Conservation (phyloP, 1,139 yeast genomes). For the Pichia sp. region DNA sequence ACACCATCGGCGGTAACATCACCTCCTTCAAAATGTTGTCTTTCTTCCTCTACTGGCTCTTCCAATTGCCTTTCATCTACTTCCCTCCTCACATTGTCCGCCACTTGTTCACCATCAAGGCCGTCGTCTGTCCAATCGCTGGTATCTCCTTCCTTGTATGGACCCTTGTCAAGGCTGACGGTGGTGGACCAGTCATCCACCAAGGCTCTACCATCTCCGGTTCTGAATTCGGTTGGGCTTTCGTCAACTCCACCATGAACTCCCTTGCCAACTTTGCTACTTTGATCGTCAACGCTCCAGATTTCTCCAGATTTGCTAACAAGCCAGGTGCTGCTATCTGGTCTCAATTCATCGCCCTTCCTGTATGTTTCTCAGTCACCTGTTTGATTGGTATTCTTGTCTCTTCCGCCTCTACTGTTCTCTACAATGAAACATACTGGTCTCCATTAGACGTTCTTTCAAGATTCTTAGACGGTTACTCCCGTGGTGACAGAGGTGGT, state of each 20-base stretch:
- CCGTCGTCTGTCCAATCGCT: conserved; percentile 73
- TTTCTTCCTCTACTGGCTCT: conserved; percentile 77
- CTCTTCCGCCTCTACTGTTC: conserved; percentile 71
- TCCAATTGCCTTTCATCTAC: conserved; percentile 74
- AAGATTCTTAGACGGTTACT: conserved; percentile 56
- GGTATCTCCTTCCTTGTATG: conserved; percentile 78
- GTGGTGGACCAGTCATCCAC: conserved; percentile 67
- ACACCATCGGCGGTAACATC: conserved; percentile 41
- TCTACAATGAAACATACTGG: conserved; percentile 79
- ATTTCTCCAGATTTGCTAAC: conserved; percentile 80
- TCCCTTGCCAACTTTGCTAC: conserved; percentile 86
- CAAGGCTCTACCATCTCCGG: conserved; percentile 52
- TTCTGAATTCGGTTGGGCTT: conserved; percentile 75
- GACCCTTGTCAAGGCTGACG: conserved; percentile 75
- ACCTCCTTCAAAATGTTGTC: conserved; percentile 70
- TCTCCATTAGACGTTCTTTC: conserved; percentile 78
- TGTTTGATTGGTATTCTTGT: conserved; percentile 85
- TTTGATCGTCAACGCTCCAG: conserved; percentile 84
- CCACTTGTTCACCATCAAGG: conserved; percentile 78
- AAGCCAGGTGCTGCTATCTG: conserved; percentile 46
- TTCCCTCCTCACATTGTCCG: conserved; percentile 80
- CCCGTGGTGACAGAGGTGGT: conserved; percentile 81
- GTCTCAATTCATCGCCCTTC: conserved; percentile 65
- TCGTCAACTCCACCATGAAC: conserved; percentile 75
- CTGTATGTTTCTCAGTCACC: conserved; percentile 75